Conservation (phyloP, 2,329 filamentous ascomycete species). For the Aspergillus unguis region DNA sequence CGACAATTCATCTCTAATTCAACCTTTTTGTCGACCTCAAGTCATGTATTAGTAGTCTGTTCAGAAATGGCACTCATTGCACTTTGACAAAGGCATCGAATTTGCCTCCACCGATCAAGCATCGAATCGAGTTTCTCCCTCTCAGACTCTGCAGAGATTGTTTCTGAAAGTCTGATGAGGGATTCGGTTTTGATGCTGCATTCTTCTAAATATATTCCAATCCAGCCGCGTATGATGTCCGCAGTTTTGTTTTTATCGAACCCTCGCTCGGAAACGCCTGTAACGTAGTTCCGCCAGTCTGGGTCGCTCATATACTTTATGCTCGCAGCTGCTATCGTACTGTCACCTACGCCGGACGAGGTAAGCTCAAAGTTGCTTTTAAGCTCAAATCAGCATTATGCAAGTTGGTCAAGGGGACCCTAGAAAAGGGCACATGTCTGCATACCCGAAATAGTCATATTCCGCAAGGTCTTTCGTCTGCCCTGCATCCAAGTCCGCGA, state of each 20-base stretch:
- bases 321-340: slow-evolving; percentile 30
- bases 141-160: neutral
- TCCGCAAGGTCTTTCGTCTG: slow-evolving; percentile 23
- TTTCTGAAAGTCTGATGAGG: slow-evolving; percentile 6
- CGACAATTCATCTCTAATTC: neutral
- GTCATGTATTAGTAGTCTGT: neutral
- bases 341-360: slow-evolving; percentile 24
- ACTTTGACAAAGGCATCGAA: slow-evolving; percentile 25
- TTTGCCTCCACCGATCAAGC: slow-evolving; percentile 33
- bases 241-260: slow-evolving; percentile 22
- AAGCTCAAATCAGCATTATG: too few species aligned
- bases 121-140: slow-evolving; percentile 19
- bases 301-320: slow-evolving; percentile 28
- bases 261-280: slow-evolving; percentile 19
- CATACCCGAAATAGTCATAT: slow-evolving; percentile 28
- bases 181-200: slow-evolving; percentile 17
- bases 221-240: slow-evolving; percentile 25
- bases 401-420: neutral
- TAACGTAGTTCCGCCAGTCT: slow-evolving; percentile 30
- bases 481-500: slow-evolving; percentile 19
- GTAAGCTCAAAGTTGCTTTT: slow-evolving; percentile 33
- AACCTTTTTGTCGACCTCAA: neutral
- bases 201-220: slow-evolving; percentile 27
- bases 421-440: neutral
- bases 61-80: slow-evolving; percentile 11